Conservation (phyloP, 2,329 filamentous ascomycete species). For the Spiromastix sp. region DNA sequence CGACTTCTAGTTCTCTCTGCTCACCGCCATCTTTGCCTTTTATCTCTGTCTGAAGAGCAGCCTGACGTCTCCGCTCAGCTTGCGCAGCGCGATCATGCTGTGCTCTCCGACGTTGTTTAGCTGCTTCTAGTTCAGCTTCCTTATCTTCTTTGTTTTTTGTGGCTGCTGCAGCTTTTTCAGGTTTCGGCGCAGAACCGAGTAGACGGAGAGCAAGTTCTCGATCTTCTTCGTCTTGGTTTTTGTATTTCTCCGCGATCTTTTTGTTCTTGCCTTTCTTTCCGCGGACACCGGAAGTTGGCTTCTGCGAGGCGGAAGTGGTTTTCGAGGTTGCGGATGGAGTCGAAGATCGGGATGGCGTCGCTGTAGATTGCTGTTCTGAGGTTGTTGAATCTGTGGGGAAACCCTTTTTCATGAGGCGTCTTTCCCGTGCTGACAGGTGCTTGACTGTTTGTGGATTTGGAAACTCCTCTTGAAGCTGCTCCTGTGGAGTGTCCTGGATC, state of each 20-base stretch:
- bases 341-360: constrained; percentile 12
- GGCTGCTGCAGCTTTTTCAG: constrained; percentile 58
- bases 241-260: constrained; percentile 83
- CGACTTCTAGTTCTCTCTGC: constrained; percentile 38
- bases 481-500: constrained; percentile 16
- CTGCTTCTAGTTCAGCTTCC: constrained; percentile 62
- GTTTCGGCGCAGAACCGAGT: constrained; percentile 58
- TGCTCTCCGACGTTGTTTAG: constrained; percentile 63
- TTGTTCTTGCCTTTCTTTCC: constrained; percentile 77
- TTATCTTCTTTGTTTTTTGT: constrained; percentile 49
- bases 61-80: constrained; percentile 51
- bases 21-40: constrained; percentile 49
- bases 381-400: constrained; percentile 15
- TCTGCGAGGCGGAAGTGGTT: constrained; percentile 12
- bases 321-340: constrained; percentile 11
- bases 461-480: constrained; percentile 18
- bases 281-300: constrained; percentile 35
- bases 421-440: constrained; percentile 36
- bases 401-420: constrained; percentile 23
- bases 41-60: constrained; percentile 58
- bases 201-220: constrained; percentile 71
- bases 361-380: constrained; percentile 9
- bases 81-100: constrained; percentile 71
- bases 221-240: constrained; percentile 89
- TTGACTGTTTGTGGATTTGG: constrained; percentile 15